Percentiles rank a stretch among this genome's conserved stretches.
Evolutionary conservation across 768 basidiomycete species (phyloP).

Genomic region (Pleurotus platypus): DNA sequence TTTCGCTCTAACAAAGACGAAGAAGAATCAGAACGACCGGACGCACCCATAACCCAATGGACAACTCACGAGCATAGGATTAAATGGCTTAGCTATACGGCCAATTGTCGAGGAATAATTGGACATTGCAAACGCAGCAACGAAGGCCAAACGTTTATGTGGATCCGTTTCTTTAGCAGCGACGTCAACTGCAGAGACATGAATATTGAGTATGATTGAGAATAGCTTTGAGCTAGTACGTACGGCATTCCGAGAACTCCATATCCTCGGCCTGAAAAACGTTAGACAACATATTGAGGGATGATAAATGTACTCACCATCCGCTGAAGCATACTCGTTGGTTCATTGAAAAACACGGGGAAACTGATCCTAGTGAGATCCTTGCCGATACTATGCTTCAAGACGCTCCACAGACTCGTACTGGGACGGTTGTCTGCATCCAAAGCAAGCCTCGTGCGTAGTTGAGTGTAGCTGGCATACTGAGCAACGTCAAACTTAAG

Average conservation of each 20-base stretch:
- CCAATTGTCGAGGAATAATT: slow-evolving; percentile 97
- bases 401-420: slow-evolving; percentile 89
- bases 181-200: slow-evolving; percentile 62
- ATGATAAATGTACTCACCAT: slow-evolving; percentile 52
- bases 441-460: slow-evolving; percentile 60
- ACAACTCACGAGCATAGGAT: slow-evolving; percentile 80
- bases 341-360: slow-evolving; percentile 91
- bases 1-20: slow-evolving; percentile 60
- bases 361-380: slow-evolving; percentile 95
- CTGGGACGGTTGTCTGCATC: slow-evolving; percentile 74
- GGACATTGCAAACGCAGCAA: slow-evolving; percentile 96
- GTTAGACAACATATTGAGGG: slow-evolving; percentile 6
- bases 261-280: slow-evolving; percentile 77
- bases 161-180: slow-evolving; percentile 77
- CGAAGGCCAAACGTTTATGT: slow-evolving; percentile 81
- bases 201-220: slow-evolving; percentile 2
- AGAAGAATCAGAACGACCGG: not conserved
- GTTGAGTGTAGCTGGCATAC: slow-evolving; percentile 66
- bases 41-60: no score
- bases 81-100: slow-evolving; percentile 95
- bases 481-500: slow-evolving; percentile 25
- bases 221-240: slow-evolving; percentile 26
- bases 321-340: slow-evolving; percentile 94
- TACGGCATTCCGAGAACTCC: slow-evolving; percentile 92
- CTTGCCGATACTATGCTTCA: slow-evolving; percentile 95